phyloP scores from a whole-genome alignment of 2,329 filamentous ascomycete species.

The Curvularia sp. region DNA sequence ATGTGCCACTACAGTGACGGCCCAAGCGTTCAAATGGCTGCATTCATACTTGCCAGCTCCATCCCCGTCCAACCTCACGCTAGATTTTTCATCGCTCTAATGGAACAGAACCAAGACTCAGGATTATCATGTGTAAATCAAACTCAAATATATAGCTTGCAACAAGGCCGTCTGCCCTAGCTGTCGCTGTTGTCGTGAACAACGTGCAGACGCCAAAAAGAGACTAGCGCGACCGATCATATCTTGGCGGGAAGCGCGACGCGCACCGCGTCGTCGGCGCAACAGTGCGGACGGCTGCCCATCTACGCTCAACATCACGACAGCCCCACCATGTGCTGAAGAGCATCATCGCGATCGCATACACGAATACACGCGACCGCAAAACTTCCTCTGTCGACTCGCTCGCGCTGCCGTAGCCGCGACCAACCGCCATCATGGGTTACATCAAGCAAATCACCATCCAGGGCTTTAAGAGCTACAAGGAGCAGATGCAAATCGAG shows the following conservation, averaged over 20 bases:
- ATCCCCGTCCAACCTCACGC: neutral
- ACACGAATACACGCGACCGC: conserved; percentile 7
- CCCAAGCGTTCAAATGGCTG: neutral
- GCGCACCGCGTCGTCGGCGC: conserved; percentile 33
- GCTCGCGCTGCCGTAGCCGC: conserved; percentile 5
- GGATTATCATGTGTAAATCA: neutral
- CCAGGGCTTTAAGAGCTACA: conserved; percentile 99
- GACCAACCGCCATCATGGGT: conserved; percentile 38
- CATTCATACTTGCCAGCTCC: too few relatives aligned
- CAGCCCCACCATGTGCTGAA: conserved; percentile 30
- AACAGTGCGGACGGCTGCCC: conserved; percentile 15
- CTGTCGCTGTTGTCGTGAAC: neutral
- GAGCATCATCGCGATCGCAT: conserved; percentile 22
- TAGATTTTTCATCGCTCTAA: neutral
- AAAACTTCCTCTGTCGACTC: neutral
- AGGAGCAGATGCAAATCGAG: conserved; percentile 98
- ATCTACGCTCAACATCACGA: conserved; percentile 16
- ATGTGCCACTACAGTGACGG: neutral
- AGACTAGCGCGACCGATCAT: conserved; percentile 1
- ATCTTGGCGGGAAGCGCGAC: conserved; percentile 33
- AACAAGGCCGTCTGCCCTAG: neutral
- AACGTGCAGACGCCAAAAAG: neutral
- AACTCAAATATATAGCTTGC: neutral
- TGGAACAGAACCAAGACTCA: neutral
- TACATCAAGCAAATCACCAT: conserved; percentile 99